Percentiles rank a stretch among this genome's conserved stretches.
Conservation (phyloP, 768 basidiomycete genomes). For the Lactarius pseudohatsudake region DNA sequence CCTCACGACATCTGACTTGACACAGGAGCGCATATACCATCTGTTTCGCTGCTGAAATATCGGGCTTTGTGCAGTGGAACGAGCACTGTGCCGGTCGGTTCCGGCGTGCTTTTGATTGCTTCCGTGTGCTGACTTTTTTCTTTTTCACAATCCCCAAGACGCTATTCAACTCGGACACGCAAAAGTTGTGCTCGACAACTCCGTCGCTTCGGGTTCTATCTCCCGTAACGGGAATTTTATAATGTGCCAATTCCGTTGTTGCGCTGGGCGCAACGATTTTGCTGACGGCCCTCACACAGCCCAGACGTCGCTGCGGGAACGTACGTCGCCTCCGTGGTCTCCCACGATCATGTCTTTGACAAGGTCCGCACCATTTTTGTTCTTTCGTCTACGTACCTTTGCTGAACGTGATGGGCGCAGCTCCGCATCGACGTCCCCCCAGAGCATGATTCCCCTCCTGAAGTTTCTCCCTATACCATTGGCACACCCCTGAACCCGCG, state of each 20-base stretch:
- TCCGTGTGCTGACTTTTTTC: slow-evolving; percentile 19
- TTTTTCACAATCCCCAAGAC: slow-evolving; percentile 30
- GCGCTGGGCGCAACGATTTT: background rate
- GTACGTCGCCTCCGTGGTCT: slow-evolving; percentile 64
- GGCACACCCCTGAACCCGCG: slow-evolving; percentile 69
- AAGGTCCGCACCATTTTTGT: slow-evolving; percentile 44
- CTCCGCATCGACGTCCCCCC: slow-evolving; percentile 62
- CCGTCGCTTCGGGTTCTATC: slow-evolving; percentile 52
- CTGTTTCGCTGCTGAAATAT: slow-evolving; percentile 50
- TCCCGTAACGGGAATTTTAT: slow-evolving; percentile 58
- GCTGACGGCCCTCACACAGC: slow-evolving; percentile 40
- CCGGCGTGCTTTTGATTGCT: background rate
- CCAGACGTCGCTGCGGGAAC: slow-evolving; percentile 66
- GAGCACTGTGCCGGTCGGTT: slow-evolving; percentile 59
- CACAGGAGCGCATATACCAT: slow-evolving; percentile 15
- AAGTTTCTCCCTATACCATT: slow-evolving; percentile 61
- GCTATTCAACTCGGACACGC: slow-evolving; percentile 50
- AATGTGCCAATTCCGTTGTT: slow-evolving; percentile 49
- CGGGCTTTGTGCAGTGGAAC: slow-evolving; percentile 69
- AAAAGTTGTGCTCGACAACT: slow-evolving; percentile 61
- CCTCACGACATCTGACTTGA: background rate
- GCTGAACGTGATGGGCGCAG: slow-evolving; percentile 38
- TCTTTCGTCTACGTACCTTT: background rate
- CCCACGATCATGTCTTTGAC: slow-evolving; percentile 71
- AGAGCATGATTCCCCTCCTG: slow-evolving; percentile 43